A percentile compares a stretch with the other conserved stretches of the same genome.
Evolutionary conservation across 306 rosid species (phyloP).

Genomic region (Spatholobus suberectus): DNA sequence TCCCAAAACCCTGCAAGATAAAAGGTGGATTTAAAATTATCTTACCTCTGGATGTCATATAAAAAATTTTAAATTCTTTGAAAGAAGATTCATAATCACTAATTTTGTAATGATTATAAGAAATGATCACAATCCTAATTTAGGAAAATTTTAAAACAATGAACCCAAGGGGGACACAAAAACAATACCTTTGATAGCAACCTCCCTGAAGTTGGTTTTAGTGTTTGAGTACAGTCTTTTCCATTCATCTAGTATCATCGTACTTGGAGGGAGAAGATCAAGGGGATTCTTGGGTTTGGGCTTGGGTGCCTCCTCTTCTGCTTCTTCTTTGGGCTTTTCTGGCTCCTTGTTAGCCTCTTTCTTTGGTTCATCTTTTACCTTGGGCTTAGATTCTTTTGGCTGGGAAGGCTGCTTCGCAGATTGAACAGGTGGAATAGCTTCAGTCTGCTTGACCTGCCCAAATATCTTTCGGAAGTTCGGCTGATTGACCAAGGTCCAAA

Average conservation of each 20-base stretch:
- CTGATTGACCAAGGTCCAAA: conserved; percentile 94
- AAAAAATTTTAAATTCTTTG: background rate
- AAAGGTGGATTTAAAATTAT: background rate
- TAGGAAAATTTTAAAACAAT: background rate
- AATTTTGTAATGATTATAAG: background rate
- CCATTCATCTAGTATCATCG: conserved; percentile 86
- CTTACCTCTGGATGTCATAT: background rate
- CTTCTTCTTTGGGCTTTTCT: conserved; percentile 56
- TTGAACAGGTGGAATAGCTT: conserved; percentile 52
- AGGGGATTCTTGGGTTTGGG: conserved; percentile 80
- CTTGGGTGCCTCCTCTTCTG: conserved; percentile 68
- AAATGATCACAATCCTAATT: background rate
- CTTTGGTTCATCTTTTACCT: conserved; percentile 71
- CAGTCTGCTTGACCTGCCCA: conserved; percentile 77
- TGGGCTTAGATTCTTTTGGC: conserved; percentile 72
- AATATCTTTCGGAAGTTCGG: conserved; percentile 78
- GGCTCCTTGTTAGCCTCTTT: conserved; percentile 50
- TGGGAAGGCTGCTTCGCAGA: conserved; percentile 75
- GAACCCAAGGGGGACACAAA: background rate
- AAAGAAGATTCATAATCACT: background rate
- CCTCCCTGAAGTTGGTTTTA: conserved; percentile 81
- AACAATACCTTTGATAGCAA: conserved; percentile 70
- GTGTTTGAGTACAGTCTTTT: conserved; percentile 86
- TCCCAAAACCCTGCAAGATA: conserved; percentile 79
- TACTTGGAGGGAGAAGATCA: conserved; percentile 81